Base-by-base conservation (phyloP, 257 asterid species). In the Asclepias syriaca region DNA sequence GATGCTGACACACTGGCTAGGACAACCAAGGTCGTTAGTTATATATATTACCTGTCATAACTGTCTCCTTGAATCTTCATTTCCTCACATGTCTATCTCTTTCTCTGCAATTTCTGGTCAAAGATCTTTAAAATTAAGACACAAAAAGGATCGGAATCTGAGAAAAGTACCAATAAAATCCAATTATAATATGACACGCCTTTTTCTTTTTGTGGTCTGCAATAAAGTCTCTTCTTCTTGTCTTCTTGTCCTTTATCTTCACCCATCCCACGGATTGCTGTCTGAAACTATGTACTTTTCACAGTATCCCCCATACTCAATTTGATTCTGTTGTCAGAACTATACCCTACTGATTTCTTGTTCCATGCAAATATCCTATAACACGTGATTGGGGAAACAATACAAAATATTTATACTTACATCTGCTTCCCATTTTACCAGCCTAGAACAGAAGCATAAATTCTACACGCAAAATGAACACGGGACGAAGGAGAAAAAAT, bases 261-360 rank as follows among this genome's bases (percentile, higher is more conserved):
- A 21, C 29, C 58, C 76, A 74, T 75, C 19, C 81, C 86, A 77
- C 80, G 73, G 66, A 74, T 74, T 81, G 15, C 18, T 79, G 82
- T 79, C 75, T 29, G 67, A 70, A 72, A 68, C 75, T 74, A 9
- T 43, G 83, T 77, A 83, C 77, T 69, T 66, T 39, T 56, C 68
- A 3, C 32, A 72, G 1, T 43, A 43, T 43, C 48, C 1, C 6
- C 66, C 27, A 24, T 18, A 51, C 69, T 24, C 51, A 70, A 43
- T 39, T 18, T 15, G 72, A 77, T 71, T 53, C 45, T 57, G 45
- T 3, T 5, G 13, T 1, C 14, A 60, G 43, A 59, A 16, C 22
- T 10, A 43, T 43, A 43, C 13, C 6, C 46, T 12, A 1, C 7
- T 2, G 14, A 32, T 40, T 43, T 3, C 51, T 13, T 6, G 16